Percentiles rank a stretch among this genome's conserved stretches.
Evolutionary conservation across 129 eudicot species (phyloP).

Genomic region (Saposhnikovia divaricata): DNA sequence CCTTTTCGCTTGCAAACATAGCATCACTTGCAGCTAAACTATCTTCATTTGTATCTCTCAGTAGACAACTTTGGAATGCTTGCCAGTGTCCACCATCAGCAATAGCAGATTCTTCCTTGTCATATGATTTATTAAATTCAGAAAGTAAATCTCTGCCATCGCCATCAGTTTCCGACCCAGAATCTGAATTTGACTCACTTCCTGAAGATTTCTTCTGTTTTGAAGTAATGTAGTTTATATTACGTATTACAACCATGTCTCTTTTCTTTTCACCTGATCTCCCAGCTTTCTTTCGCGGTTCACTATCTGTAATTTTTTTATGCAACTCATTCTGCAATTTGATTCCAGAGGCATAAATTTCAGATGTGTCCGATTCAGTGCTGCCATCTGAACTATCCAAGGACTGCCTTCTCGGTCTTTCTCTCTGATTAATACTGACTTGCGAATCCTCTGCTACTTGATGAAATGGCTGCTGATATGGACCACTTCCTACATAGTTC

Average conservation of each 20-base stretch:
- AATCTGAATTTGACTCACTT: slow-evolving; percentile 40
- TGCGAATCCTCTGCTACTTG: slow-evolving; percentile 47
- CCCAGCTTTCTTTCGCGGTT: slow-evolving; percentile 34
- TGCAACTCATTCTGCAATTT: slow-evolving; percentile 9
- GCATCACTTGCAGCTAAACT: slow-evolving; percentile 29
- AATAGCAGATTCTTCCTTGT: slow-evolving; percentile 21
- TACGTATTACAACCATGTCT: slow-evolving; percentile 78
- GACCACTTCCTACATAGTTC: slow-evolving; percentile 54
- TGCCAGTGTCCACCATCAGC: slow-evolving; percentile 65
- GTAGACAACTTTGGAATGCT: slow-evolving; percentile 76
- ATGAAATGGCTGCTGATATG: slow-evolving; percentile 50
- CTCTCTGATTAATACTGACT: slow-evolving; percentile 21
- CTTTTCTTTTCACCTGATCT: slow-evolving; percentile 55
- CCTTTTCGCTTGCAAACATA: slow-evolving; percentile 57
- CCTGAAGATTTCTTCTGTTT: slow-evolving; percentile 41
- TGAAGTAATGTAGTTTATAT: slow-evolving; percentile 68
- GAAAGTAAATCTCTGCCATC: not conserved
- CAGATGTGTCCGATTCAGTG: slow-evolving; percentile 33
- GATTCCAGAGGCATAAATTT: slow-evolving; percentile 16
- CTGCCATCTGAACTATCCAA: slow-evolving; percentile 28
- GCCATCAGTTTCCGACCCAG: slow-evolving; percentile 32
- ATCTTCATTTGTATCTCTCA: slow-evolving; percentile 63
- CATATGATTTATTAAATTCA: not conserved
- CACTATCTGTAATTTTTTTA: slow-evolving; percentile 25
- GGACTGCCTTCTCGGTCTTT: slow-evolving; percentile 41